Conservation (phyloP, 352 stramenopile species). For the Ophiocytium majus region DNA sequence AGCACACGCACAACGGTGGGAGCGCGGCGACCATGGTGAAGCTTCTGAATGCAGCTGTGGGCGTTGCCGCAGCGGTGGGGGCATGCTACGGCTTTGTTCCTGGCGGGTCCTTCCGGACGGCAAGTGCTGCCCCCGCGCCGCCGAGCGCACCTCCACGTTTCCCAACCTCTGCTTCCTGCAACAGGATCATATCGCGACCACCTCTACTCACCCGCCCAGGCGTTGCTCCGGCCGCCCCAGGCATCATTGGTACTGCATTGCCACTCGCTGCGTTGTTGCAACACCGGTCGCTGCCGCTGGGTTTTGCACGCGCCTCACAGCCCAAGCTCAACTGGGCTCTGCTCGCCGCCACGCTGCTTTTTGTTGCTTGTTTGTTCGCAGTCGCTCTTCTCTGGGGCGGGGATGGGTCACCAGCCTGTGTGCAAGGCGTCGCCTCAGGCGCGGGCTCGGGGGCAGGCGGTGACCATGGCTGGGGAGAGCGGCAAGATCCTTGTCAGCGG, state of each 20-base stretch:
- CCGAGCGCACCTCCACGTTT: too few species aligned
- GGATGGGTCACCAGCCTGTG: not conserved
- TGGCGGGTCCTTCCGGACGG: not conserved
- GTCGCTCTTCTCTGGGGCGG: not conserved
- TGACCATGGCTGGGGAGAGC: not conserved
- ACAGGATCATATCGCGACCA: not conserved
- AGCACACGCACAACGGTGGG: too few species aligned
- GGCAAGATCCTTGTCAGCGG: conserved; percentile 49
- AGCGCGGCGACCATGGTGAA: too few species aligned
- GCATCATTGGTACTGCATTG: not conserved
- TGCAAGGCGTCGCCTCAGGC: not conserved
- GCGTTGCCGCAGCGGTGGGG: not conserved
- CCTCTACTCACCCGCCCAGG: not conserved
- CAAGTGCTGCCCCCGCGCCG: not conserved
- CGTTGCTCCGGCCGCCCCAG: not conserved
- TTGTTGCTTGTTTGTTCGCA: too few species aligned
- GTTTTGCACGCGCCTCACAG: not conserved
- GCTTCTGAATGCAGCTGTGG: too few species aligned
- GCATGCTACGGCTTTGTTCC: not conserved
- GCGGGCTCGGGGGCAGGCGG: not conserved
- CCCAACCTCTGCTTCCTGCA: not conserved
- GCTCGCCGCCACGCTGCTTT: not conserved
- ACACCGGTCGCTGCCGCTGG: not conserved
- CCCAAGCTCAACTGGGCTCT: not conserved
- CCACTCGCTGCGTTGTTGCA: not conserved